Evolutionary conservation across 129 eudicot genomes (phyloP), one percentile per base, ranked within the genome.

Genomic region (Lactuca saligna): DNA sequence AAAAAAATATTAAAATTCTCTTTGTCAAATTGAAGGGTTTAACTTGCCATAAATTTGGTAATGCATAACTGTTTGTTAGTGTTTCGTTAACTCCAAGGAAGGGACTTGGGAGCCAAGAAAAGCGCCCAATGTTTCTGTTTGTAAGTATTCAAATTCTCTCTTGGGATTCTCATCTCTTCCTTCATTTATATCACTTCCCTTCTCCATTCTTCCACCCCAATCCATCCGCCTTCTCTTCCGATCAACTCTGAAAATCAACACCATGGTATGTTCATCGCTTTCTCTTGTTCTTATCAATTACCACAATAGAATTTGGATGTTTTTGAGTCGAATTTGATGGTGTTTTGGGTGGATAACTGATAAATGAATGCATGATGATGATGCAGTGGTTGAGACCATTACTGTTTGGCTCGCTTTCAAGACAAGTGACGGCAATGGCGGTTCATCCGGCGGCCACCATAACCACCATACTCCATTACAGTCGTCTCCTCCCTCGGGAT

Each of bases 391-490:
- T 39, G 7, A 54, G 71, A 76, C 53, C 55, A 16, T 53, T 82
- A 64, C 55, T 77, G 71, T 38, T 82, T 25, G 67, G 70, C 33
- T 61, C 86, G 17, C 6, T 80, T 14, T 76, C 82, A 42, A 71
- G 54, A 66, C 60, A 80, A 38, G 61, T 70, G 14, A 68, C 16
- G 17, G 70, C 76, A 57, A 60, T 86, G 74, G 75, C 49, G 69
- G 38, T 60, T 53, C 59, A 75, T 1, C 86, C 88, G 41, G 61
- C 72, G n/a, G 84, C 81, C 4, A 78, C 86, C 0, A 17, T 86
- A 5, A 68, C 86, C n/a, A 86, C 88, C 20, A 65, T 86, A 39
- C 68, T 86, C 56, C 81, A 80, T 42, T 68, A 70, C 83, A 68
- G 86, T 44, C 54, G 70, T 50, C 80, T 66, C 8, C 86, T 86